Percentiles rank a stretch among this genome's conserved stretches.
phyloP scores from a whole-genome alignment of 805 yeast species.

The Hemisphaericaspora nanyangensis region DNA sequence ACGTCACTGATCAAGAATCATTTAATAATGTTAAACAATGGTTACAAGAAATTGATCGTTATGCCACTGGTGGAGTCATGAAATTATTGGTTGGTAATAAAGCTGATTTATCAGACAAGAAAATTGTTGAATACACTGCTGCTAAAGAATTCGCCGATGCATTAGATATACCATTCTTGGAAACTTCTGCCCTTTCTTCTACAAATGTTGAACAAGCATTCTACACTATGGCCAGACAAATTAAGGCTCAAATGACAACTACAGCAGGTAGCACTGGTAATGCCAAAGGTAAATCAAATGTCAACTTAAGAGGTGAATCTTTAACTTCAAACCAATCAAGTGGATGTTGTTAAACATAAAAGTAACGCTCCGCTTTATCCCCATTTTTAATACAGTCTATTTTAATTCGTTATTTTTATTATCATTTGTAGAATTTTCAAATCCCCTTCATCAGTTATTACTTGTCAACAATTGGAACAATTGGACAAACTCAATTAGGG shows the following conservation, averaged over 20 bases:
- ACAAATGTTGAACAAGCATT: conserved; percentile 98
- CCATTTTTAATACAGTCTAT: no score
- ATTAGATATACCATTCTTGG: conserved; percentile 88
- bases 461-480: no score
- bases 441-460: no score
- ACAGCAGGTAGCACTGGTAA: conserved; percentile 22
- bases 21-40: conserved; percentile 97
- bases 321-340: conserved; percentile 38
- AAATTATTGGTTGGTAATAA: conserved; percentile 95
- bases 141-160: conserved; percentile 98
- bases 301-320: conserved; percentile 69
- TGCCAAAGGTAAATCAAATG: conserved; percentile 61
- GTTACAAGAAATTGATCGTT: conserved; percentile 97
- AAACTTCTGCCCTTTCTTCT: conserved; percentile 91
- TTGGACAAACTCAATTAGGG: no score
- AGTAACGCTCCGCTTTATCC: no score
- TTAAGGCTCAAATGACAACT: conserved; percentile 85
- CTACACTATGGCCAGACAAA: conserved; percentile 97
- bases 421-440: no score
- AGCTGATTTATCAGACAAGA: conserved; percentile 89
- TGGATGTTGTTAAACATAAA: conserved; percentile 36
- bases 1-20: conserved; percentile 95
- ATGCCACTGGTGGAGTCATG: conserved; percentile 96
- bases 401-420: no score
- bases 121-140: conserved; percentile 91